Evolutionary conservation across 768 basidiomycete genomes (phyloP), one percentile per base, ranked within the genome.

Genomic region (Amanita pseudoporphyria): DNA sequence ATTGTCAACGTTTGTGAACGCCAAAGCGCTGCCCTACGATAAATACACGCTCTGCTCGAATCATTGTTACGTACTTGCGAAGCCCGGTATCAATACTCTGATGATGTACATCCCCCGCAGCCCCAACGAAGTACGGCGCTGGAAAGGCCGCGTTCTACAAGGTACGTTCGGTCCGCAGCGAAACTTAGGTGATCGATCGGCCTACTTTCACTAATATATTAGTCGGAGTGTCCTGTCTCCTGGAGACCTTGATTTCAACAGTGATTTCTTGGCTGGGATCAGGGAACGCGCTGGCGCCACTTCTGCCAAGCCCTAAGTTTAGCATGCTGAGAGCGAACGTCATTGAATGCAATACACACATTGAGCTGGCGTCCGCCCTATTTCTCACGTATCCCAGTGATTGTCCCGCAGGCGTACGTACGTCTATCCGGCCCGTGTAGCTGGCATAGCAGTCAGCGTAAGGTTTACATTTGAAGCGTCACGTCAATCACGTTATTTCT

Each of bases 111-210:
- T 57, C 57, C 39, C 58, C 62, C 35, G 59, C 58, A 12, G 65
- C 68, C 44, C 74, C 74, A 40, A 73, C 59, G 54, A 66, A 70
- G 42, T 61, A 67, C 5, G 68, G 64, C 5, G 65, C 60, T 43
- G 62, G 49, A 53, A 73, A 72, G 18, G 55, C 52, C 16, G 71
- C 60, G 43, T 75, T 70, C 73, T 76, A 38, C 9, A 12, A 31
- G 3, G 9, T 7, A 5, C 14, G 32, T 13, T 6, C 18, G 12
- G 13, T 14, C 24, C 26, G 3, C 26, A 28, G 26, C 39, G 12
- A 41, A 4, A 13, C 26, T 16, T n/a, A 16, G 6, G 6, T 13
- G 1, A 2, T 7, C 10, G 16, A 21, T 9, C 18, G 30, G 22
- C 32, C 0, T 45, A 33, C 44, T 12, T 18, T 45, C 19, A 45